Evolutionary conservation across 148 eudicot genomes (phyloP).

Genomic region (Dianthus caryophyllus): DNA sequence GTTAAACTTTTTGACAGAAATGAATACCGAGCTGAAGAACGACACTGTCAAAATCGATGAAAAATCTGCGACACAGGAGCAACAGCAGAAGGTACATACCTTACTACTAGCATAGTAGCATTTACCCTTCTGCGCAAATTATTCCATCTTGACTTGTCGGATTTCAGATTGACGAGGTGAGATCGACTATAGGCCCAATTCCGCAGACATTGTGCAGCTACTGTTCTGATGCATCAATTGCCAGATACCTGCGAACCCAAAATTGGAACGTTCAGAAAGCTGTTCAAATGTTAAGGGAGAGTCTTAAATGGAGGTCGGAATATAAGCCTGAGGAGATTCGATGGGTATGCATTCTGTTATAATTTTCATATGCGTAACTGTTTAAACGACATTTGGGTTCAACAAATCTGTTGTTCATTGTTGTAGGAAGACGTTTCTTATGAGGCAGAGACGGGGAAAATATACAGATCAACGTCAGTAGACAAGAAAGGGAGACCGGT

Average conservation of each 20-base stretch:
- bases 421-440: constrained; percentile 67
- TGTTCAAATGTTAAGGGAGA: constrained; percentile 63
- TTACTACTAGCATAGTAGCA: too few relatives aligned
- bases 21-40: not conserved
- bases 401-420: not conserved
- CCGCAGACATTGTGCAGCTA: constrained; percentile 50
- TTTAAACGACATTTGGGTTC: too few relatives aligned
- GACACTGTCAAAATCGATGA: not conserved
- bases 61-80: not conserved
- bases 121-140: too few relatives aligned
- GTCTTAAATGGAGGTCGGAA: constrained; percentile 68
- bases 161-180: constrained; percentile 70
- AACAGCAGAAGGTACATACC: constrained; percentile 3
- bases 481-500: constrained; percentile 83
- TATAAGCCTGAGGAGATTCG: constrained; percentile 75
- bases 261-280: constrained; percentile 85
- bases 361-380: too few relatives aligned
- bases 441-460: constrained; percentile 82
- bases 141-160: not conserved
- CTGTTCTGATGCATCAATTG: constrained; percentile 63
- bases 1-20: constrained; percentile 1
- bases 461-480: constrained; percentile 25
- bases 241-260: constrained; percentile 68
- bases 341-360: constrained; percentile 45
- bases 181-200: constrained; percentile 42